Conservation (phyloP, 2,329 filamentous ascomycete genomes). For the Paramyrothecium roridum region DNA sequence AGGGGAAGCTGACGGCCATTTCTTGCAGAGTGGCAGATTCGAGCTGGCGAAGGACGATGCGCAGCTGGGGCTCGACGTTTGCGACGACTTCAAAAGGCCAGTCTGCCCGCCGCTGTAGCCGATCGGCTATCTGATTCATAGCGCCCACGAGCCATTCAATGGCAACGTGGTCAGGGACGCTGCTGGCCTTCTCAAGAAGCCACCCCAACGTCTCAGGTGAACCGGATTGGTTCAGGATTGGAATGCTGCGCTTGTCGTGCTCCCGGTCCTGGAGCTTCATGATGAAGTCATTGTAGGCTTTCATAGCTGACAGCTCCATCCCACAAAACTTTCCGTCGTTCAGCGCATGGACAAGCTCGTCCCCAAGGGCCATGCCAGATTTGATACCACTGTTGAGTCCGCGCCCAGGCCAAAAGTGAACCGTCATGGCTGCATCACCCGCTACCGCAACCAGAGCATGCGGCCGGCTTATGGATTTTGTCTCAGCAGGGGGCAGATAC, state of each 20-base stretch:
- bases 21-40: conserved; percentile 23
- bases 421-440: conserved; percentile 32
- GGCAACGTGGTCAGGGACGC: conserved; percentile 26
- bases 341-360: conserved; percentile 30
- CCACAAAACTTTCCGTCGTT: conserved; percentile 24
- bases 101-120: conserved; percentile 23
- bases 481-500: conserved; percentile 19
- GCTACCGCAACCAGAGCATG: conserved; percentile 29
- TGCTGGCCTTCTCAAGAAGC: conserved; percentile 26
- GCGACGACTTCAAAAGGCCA: conserved; percentile 24
- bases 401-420: conserved; percentile 33
- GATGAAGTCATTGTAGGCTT: conserved; percentile 31
- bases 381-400: conserved; percentile 34
- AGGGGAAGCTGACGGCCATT: conserved; percentile 33
- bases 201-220: conserved; percentile 29
- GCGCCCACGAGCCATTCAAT: conserved; percentile 30
- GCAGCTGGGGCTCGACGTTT: conserved; percentile 26
- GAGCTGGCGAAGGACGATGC: conserved; percentile 28
- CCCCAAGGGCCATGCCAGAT: conserved; percentile 27
- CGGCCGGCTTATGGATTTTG: conserved; percentile 17
- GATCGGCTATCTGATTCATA: conserved; percentile 27
- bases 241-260: conserved; percentile 32
- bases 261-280: conserved; percentile 29
- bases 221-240: conserved; percentile 30
- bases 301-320: conserved; percentile 23